Base-by-base conservation (phyloP, 805 yeast species). In the Candida wancherniae region DNA sequence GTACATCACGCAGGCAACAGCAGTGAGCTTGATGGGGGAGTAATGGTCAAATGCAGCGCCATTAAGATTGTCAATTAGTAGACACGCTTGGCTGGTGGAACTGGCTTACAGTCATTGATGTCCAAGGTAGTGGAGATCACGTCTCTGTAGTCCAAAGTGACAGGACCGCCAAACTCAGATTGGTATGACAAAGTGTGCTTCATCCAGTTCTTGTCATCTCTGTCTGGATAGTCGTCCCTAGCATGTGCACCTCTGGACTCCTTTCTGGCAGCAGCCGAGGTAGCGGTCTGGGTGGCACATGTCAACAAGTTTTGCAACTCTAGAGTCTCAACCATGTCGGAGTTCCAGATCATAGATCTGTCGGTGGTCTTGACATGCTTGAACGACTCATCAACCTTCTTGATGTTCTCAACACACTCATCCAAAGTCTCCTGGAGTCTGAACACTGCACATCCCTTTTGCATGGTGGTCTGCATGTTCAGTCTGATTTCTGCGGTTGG, bases 211-310 rank as follows among this genome's bases (percentile, higher is more conserved):
- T 58, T 87, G 61, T 90, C 98, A 58, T 90, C 95, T 77, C 98
- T 86, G 42, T 77, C 80, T 54, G 95, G 97, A 70, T 65, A 88
- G 63, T 90, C 98, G 66, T 90, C 98, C 73, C 97, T 83, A 37
- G 98, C 97, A 58, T 90, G 98, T 29, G 98, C 97, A 70, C 98
- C 98, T 73, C 98, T 85, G 22, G 97, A 87, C 70, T 90, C 98
- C 55, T 73, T 80, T 74, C 98, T 85, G 35, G 86, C 94, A 42
- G 92, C 87, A 31, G 98, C 98, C 42, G 94, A 76, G 45, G 68
- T 69, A 19, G 97, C 97, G 31, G 97, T 88, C 73, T 92, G 98
- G 44, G 81, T 78, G 40, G 97, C 97, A 73, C 97, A 86, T 30
- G 97, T 88, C 61, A 90, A 74, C 73, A 90, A 75, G 80, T 90